Evolutionary conservation across 2,329 filamentous ascomycete genomes (phyloP), one percentile per base, ranked within the genome.

Genomic region (Purpureocillium lavendulum): DNA sequence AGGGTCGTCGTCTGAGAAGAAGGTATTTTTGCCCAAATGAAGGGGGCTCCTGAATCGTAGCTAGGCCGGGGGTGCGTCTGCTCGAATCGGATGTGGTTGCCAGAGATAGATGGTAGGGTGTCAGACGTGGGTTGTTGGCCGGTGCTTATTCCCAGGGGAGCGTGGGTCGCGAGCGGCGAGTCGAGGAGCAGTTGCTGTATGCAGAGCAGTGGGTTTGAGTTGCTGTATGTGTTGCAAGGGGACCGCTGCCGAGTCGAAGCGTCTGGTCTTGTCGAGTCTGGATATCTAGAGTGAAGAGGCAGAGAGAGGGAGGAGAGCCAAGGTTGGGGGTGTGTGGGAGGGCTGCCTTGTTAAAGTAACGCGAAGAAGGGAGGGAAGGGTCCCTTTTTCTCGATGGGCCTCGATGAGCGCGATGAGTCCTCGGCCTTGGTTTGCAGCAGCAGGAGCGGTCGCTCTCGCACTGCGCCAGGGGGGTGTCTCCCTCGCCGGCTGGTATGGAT

Each of bases 271-370:
- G 5, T 26, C 10, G 21, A 26, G 10, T 26, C n/a, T n/a, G n/a
- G n/a, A 26, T 26, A 26, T 26, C 21, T 26, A 10, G 21, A 26
- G 21, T 36, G 33, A 13, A 21, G 26, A 30, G 14, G 36, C 12
- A 17, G 17, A 36, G 16, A 24, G 15, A 31, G n/a, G 7, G 16
- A 12, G 4, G 11, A 13, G 28, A 36, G 14, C 12, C 21, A 38
- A 12, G 18, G 34, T 32, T n/a, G 30, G 30, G 15, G 30, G 30
- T 16, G 15, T 32, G 30, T 14, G 15, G 38, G 33, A 40, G 42
- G 37, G 33, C 29, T 26, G 30, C 33, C 24, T 34, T 42, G 41
- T 33, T 37, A 38, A 29, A 43, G 35, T 36, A 43, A 35, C 14
- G 41, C 13, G 33, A 30, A 36, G 39, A 28, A 37, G 30, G 39